Percentiles rank a stretch among this genome's conserved stretches.
Evolutionary conservation across 2,329 filamentous ascomycete genomes (phyloP).

Genomic region (Tolypocladium cylindrosporum): DNA sequence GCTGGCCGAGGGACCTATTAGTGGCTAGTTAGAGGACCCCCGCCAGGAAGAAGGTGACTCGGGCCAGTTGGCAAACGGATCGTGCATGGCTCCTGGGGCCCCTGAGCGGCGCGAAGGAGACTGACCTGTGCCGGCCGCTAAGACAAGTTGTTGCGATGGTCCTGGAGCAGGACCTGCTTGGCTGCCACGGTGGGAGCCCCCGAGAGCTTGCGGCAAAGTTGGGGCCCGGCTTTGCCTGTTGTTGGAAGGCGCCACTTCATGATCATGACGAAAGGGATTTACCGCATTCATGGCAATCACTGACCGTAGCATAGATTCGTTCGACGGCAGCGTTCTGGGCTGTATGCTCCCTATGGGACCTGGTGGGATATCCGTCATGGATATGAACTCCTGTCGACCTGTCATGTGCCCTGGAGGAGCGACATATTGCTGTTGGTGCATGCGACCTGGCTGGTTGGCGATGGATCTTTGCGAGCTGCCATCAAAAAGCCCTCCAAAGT

Average conservation of each 20-base stretch:
- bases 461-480: background rate
- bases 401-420: background rate
- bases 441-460: background rate
- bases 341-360: background rate
- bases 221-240: background rate
- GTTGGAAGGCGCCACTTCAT: background rate
- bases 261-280: accelerated
- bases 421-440: background rate
- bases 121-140: background rate
- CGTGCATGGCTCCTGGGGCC: background rate
- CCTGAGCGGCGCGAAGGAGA: background rate
- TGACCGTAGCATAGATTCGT: too few species aligned
- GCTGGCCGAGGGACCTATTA: background rate
- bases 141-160: background rate
- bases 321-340: background rate
- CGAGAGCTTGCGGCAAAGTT: background rate
- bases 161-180: background rate
- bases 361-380: background rate
- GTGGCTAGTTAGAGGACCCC: background rate
- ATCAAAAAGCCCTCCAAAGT: background rate
- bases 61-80: background rate
- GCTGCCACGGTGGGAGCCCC: background rate
- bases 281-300: background rate
- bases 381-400: background rate
- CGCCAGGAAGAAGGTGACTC: background rate